These are phyloP conservation scores for cucumber (Cucumis sativus) DNA, from an alignment of 306 rosid species.

Conservation along the genomic window Cucumber_9930_V3 NC_026661.2:19680501-19681000, in stretches of 20 bases:
- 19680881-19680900: background rate
- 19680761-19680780: background rate
- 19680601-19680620: background rate
- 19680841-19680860: background rate
- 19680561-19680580: background rate
- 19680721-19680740: too few relatives aligned
- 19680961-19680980: background rate
- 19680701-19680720: too few relatives aligned
- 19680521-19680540: background rate
- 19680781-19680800: background rate
- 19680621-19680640: background rate
- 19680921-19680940: background rate
- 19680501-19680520: background rate
- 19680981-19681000: background rate
- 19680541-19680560: background rate
- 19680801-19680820: background rate
- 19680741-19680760: background rate
- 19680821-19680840: background rate
- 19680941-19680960: background rate
- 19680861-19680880: background rate
- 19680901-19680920: background rate
- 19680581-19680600: background rate
- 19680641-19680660: background rate
- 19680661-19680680: background rate
- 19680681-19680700: too few relatives aligned